Percentiles rank a stretch among this genome's conserved stretches.
These are phyloP conservation scores for Aquanectria penicillioides DNA, from an alignment of 2,329 filamentous ascomycete genomes.

Conservation along the genomic window DNA sequence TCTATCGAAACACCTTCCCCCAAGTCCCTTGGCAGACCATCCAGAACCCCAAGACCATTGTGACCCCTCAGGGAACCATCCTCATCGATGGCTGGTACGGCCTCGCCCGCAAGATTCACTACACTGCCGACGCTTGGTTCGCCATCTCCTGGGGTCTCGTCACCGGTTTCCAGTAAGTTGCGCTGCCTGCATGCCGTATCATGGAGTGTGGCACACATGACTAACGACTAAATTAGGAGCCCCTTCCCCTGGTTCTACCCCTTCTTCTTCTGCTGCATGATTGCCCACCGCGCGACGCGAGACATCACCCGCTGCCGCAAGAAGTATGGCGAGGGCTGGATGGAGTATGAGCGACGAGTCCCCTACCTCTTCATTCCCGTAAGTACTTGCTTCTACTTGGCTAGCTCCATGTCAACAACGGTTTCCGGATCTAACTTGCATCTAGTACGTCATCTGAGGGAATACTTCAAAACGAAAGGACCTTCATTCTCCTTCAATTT, in stretches of 20 bases:
- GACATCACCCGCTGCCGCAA: constrained; percentile 81
- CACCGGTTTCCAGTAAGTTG: constrained; percentile 57
- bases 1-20: constrained; percentile 83
- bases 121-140: constrained; percentile 61
- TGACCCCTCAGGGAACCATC: constrained; percentile 77
- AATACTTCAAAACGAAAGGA: not conserved
- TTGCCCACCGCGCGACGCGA: constrained; percentile 78
- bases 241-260: constrained; percentile 95
- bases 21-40: constrained; percentile 90
- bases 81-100: constrained; percentile 89
- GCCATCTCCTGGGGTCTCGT: constrained; percentile 62
- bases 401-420: not conserved
- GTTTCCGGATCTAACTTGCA: constrained; percentile 28
- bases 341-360: constrained; percentile 80
- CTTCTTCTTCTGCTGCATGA: constrained; percentile 84
- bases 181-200: not conserved
- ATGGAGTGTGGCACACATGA: not conserved
- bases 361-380: constrained; percentile 87
- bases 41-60: constrained; percentile 82
- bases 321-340: constrained; percentile 87
- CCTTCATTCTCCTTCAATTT: not conserved
- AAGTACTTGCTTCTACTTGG: constrained; percentile 34
- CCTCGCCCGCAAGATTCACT: constrained; percentile 71
- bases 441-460: constrained; percentile 55
- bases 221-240: constrained; percentile 53